Evolutionary conservation across 768 basidiomycete genomes (phyloP).

Genomic region (Hygrophoropsis aurantiaca): DNA sequence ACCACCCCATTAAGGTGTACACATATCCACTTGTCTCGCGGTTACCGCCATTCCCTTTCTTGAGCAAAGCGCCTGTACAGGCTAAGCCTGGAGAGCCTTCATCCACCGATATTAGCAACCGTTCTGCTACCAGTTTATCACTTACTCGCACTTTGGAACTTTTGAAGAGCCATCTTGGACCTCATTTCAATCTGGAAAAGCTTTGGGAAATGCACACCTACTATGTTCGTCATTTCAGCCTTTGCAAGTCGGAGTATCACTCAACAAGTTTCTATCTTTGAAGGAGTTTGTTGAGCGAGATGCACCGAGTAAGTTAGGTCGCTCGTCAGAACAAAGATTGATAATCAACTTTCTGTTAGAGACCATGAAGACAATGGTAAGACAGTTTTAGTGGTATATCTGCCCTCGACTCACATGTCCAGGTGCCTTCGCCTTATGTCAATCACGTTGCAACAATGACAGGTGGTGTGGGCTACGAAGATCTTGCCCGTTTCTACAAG

Average conservation of each 20-base stretch:
- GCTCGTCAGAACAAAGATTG: background rate
- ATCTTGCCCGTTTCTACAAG: conserved; percentile 47
- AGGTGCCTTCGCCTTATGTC: conserved; percentile 43
- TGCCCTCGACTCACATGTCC: background rate
- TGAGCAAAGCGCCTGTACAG: conserved; percentile 29
- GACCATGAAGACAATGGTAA: conserved; percentile 44
- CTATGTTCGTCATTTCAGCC: conserved; percentile 31
- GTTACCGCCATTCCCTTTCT: conserved; percentile 38
- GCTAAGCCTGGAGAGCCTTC: conserved; percentile 15
- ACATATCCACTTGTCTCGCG: conserved; percentile 36
- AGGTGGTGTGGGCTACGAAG: conserved; percentile 43
- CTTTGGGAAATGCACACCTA: conserved; percentile 48
- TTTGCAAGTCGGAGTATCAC: background rate
- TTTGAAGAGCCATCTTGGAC: conserved; percentile 37
- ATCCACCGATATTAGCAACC: conserved; percentile 30
- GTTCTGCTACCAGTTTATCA: conserved; percentile 38
- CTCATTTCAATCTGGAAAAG: conserved; percentile 44
- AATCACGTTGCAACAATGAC: conserved; percentile 46
- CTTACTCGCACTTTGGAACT: conserved; percentile 39
- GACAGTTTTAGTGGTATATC: background rate
- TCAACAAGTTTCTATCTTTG: conserved; percentile 3
- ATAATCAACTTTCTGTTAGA: conserved; percentile 21
- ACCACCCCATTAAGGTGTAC: conserved; percentile 29
- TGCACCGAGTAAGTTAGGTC: conserved; percentile 32
- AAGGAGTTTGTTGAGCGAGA: conserved; percentile 41